These are phyloP conservation scores for Pichia sp. DNA, from an alignment of 1,139 yeast genomes.

Conservation along the genomic window DNA sequence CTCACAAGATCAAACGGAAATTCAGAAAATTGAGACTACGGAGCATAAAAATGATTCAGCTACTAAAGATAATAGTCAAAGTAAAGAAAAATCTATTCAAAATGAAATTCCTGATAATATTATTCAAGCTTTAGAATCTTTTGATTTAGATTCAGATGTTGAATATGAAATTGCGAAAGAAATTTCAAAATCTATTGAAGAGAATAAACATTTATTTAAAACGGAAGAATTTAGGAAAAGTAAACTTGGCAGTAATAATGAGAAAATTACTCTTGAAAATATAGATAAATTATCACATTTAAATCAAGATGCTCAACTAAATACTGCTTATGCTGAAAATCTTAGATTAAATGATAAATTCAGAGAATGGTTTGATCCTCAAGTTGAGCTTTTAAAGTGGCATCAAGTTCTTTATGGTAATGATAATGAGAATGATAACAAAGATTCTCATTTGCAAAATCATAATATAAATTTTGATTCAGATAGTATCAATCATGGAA, in stretches of 20 bases:
- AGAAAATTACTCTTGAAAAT: neutral
- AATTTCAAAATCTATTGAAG: constrained; percentile 17
- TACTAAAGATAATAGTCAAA: neutral
- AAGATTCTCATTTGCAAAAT: neutral
- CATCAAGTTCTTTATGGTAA: no score
- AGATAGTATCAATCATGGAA: no score
- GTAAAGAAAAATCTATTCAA: constrained; percentile 7
- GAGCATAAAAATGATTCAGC: neutral
- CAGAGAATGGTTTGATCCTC: neutral
- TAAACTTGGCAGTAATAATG: neutral
- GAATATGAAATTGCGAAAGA: constrained; percentile 20
- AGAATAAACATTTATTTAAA: constrained; percentile 9
- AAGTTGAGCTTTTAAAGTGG: neutral
- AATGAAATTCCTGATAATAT: constrained; percentile 18
- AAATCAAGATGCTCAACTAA: neutral
- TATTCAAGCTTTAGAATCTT: constrained; percentile 21
- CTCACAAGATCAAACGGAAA: neutral
- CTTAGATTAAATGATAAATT: neutral
- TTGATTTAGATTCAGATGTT: constrained; percentile 16
- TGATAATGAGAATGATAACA: neutral
- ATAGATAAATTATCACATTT: neutral
- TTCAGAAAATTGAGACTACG: no score
- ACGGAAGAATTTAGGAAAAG: constrained; percentile 2
- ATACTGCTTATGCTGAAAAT: neutral
- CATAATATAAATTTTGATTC: no score